Evolutionary conservation across 2,329 filamentous ascomycete genomes (phyloP), one percentile per base, ranked within the genome.

Genomic region (Fusarium sp.): DNA sequence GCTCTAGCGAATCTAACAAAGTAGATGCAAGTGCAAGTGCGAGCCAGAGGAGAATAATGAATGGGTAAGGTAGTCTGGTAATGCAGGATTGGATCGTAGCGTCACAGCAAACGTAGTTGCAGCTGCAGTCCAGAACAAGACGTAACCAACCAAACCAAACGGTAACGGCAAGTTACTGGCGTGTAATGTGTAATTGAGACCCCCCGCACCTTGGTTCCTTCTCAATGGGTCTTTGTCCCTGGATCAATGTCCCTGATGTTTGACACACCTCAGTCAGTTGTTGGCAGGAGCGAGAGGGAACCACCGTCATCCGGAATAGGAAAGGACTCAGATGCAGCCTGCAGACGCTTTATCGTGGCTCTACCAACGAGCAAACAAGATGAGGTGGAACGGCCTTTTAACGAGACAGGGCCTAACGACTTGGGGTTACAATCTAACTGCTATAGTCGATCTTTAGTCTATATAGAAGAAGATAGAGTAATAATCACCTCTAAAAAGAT

Each of bases 271-370:
- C 61, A 42, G 23, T 47, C 45, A 63, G 13, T 59, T 56, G 53
- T 55, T 53, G 53, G 57, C 66, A 74, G 59, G 62, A 57, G 47
- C 42, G 60, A 59, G 46, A 55, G 50, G 46, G 37, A 42, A 51
- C 57, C 57, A 46, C 57, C 59, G 66, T 66, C 60, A 62, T 56
- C 72, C 72, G 28, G 57, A 74, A 65, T 71, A 74, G 72, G 73
- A 46, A 72, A 71, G 51, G 66, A 47, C 57, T 45, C 63, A 56
- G 59, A 61, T 68, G 58, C 67, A 70, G 67, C 47, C 43, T 67
- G 51, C 59, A 68, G 58, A 27, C 45, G 63, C 50, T 59, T 51
- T 66, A 63, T 57, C 50, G 53, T 48, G 37, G 60, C 43, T 54
- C 27, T 57, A 50, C 66, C 63, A 75, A 70, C 66, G 67, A 71